Conservation (phyloP, 306 rosid species). For the Vigna reflexopilosa region DNA sequence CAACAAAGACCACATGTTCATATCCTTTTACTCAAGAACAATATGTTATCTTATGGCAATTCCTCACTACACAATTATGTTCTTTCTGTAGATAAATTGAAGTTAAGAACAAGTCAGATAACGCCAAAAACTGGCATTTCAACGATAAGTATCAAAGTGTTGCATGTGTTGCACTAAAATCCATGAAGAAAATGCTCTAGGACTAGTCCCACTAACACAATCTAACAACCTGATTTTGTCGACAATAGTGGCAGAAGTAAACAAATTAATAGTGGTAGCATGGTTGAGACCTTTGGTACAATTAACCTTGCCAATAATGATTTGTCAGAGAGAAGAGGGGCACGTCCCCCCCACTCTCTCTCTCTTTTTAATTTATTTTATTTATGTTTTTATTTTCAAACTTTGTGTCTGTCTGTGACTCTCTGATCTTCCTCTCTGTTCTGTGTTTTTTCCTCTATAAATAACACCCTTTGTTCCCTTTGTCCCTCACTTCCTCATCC, state of each 20-base stretch:
- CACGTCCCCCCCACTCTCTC: slow-evolving; percentile 52
- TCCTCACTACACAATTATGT: slow-evolving; percentile 26
- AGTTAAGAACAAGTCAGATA: slow-evolving; percentile 30
- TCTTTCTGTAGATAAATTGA: slow-evolving; percentile 38
- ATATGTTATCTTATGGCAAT: slow-evolving; percentile 45
- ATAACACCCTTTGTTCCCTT: slow-evolving; percentile 64
- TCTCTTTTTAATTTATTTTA: no score
- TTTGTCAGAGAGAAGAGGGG: slow-evolving; percentile 77
- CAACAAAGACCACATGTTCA: not conserved
- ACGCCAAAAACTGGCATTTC: slow-evolving; percentile 31
- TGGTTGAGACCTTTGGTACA: slow-evolving; percentile 40
- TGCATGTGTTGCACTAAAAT: slow-evolving; percentile 35
- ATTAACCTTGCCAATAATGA: slow-evolving; percentile 47
- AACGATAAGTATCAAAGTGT: slow-evolving; percentile 27
- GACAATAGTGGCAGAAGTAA: slow-evolving; percentile 41
- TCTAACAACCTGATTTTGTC: slow-evolving; percentile 39
- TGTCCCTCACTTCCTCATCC: slow-evolving; percentile 63
- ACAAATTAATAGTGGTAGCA: slow-evolving; percentile 42
- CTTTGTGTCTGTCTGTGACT: not conserved
- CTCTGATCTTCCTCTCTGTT: slow-evolving; percentile 9
- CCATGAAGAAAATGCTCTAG: slow-evolving; percentile 39
- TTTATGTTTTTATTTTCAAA: not conserved
- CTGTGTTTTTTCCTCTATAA: slow-evolving; percentile 65
- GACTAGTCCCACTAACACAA: slow-evolving; percentile 47
- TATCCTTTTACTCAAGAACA: not conserved